Evolutionary conservation across 192 early-diverging fungal genomes (phyloP), one percentile per base, ranked within the genome.

Genomic region (Coemansia sp.): DNA sequence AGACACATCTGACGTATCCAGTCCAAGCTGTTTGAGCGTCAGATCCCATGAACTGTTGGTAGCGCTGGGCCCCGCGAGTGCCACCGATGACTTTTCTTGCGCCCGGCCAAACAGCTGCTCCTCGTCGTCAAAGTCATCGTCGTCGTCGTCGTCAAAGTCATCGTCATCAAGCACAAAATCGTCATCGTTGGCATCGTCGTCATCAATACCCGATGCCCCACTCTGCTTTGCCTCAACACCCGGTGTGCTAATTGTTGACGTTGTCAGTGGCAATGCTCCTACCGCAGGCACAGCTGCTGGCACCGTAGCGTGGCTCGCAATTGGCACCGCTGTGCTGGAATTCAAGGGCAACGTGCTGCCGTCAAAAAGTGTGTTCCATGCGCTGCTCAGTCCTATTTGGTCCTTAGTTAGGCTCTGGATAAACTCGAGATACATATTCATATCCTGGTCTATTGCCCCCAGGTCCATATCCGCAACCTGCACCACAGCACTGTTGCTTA

Each of bases 121-220:
- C 16, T 62, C 65, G 11, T 67, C 68, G n/a, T 75, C 69, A 9
- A 35, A 35, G 31, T 74, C 67, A 8, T 71, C 67, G 16, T 71
- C 77, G 11, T 79, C 77, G n/a, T 79, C 77, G 48, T 70, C 74
- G 9, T 70, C 74, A 4, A 72, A 73, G n/a, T 75, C 69, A 6
- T 23, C 57, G 9, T 72, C 69, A 22, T 67, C 61, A 3, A 81
- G 61, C n/a, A 81, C 69, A 75, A 81, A 81, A 16, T 81, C 78
- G 6, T 59, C 78, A 53, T 81, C 78, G 31, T 65, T 72, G 19
- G 68, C 67, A 41, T 81, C 78, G 26, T 81, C 78, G 22, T 81
- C 78, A 21, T 81, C 78, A 7, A 64, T 64, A 7, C 17, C 60
- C 7, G 14, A 27, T 10, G 21, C 39, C 10, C 38, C 41, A 16